Percentiles rank a stretch among this genome's conserved stretches.
These are phyloP conservation scores for Arxiozyma heterogenica DNA, from an alignment of 1,139 yeast genomes.

Conservation along the genomic window DNA sequence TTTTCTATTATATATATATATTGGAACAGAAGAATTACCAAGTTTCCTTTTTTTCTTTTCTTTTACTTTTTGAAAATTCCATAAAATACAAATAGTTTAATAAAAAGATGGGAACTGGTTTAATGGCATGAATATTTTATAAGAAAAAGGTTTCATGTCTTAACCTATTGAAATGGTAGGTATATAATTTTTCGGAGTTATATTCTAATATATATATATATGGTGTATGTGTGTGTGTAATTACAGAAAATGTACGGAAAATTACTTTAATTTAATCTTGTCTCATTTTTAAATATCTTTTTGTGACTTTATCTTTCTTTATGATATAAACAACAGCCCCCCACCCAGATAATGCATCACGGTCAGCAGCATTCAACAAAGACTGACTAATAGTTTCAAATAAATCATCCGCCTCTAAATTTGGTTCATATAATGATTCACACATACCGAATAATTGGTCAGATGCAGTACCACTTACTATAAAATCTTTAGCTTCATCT, in stretches of 20 bases:
- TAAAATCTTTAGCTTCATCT: slow-evolving; percentile 89
- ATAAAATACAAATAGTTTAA: too few species aligned
- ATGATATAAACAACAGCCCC: slow-evolving; percentile 93
- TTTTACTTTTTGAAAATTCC: not conserved
- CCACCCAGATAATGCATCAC: slow-evolving; percentile 98
- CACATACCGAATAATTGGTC: slow-evolving; percentile 98
- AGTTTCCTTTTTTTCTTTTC: not conserved
- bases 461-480: slow-evolving; percentile 93
- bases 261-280: slow-evolving; percentile 51
- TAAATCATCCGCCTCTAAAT: slow-evolving; percentile 86
- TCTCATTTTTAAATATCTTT: slow-evolving; percentile 82
- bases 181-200: not conserved
- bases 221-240: not conserved
- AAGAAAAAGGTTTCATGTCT: not conserved
- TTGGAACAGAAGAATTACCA: not conserved
- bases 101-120: not conserved
- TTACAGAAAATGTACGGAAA: not conserved
- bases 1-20: too few species aligned
- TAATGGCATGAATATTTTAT: too few species aligned
- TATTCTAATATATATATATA: not conserved
- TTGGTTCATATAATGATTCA: slow-evolving; percentile 91
- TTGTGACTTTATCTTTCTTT: slow-evolving; percentile 84
- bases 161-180: not conserved
- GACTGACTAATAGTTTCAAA: slow-evolving; percentile 96
- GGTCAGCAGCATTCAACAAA: slow-evolving; percentile 84